phyloP scores from a whole-genome alignment of 1,284 basidiomycete species.

The Trichosporon coremiiforme region DNA sequence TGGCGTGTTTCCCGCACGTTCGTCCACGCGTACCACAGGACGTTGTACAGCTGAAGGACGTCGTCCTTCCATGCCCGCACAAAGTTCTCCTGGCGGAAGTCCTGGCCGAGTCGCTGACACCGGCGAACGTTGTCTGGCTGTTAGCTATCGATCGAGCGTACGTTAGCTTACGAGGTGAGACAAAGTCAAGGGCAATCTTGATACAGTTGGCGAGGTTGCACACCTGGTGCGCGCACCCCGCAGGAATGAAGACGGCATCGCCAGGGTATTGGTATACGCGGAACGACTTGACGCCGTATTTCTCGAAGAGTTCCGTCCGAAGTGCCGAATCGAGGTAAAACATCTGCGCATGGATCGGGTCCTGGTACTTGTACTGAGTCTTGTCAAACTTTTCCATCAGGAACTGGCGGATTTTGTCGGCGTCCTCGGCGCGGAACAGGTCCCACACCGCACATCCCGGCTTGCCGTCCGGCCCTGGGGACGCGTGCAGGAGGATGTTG shows the following conservation, averaged over 20 bases:
- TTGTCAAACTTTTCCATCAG: slow-evolving; percentile 59
- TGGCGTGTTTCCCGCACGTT: slow-evolving; percentile 43
- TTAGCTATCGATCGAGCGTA: slow-evolving; percentile 13
- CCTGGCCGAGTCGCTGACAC: slow-evolving; percentile 78
- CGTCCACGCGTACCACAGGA: slow-evolving; percentile 71
- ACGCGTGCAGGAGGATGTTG: slow-evolving; percentile 84
- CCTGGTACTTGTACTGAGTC: slow-evolving; percentile 53
- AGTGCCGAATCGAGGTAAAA: slow-evolving; percentile 77
- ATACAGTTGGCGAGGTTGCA: slow-evolving; percentile 78
- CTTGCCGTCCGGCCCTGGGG: slow-evolving; percentile 64
- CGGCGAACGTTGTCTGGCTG: slow-evolving; percentile 73
- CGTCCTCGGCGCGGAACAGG: slow-evolving; percentile 79
- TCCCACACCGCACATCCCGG: slow-evolving; percentile 90
- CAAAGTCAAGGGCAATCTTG: slow-evolving; percentile 96
- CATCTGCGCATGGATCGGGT: slow-evolving; percentile 88
- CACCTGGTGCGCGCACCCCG: slow-evolving; percentile 92
- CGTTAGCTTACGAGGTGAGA: slow-evolving; percentile 65
- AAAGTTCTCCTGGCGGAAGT: slow-evolving; percentile 87
- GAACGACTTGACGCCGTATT: slow-evolving; percentile 73
- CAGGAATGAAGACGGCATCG: slow-evolving; percentile 94
- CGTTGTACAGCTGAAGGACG: slow-evolving; percentile 82
- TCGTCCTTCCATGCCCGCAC: slow-evolving; percentile 90
- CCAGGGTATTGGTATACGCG: slow-evolving; percentile 85
- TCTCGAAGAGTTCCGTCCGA: slow-evolving; percentile 68
- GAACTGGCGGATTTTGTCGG: slow-evolving; percentile 74